Percentiles rank a stretch among this genome's conserved stretches.
phyloP scores from a whole-genome alignment of 345 rosid species.

The Eucalyptus polybractea region DNA sequence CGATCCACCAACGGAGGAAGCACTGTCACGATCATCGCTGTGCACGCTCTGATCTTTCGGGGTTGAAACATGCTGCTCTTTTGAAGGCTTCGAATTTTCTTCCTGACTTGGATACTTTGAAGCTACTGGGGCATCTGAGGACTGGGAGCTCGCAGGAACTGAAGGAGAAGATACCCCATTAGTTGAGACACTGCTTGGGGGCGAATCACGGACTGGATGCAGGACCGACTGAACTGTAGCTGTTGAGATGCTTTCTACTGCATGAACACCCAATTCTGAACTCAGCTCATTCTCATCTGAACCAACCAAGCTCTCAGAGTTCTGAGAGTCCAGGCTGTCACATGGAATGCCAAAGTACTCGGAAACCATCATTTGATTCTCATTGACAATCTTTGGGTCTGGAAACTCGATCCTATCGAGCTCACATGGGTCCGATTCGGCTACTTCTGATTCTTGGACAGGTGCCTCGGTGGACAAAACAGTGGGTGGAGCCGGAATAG shows the following conservation, averaged over 20 bases:
- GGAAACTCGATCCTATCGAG: constrained; percentile 91
- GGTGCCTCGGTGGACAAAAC: constrained; percentile 23
- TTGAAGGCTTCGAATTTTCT: constrained; percentile 21
- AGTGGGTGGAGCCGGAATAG: constrained; percentile 39
- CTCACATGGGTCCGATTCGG: constrained; percentile 40
- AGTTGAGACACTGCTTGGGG: constrained; percentile 70
- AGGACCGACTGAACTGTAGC: constrained; percentile 33
- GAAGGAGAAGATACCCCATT: constrained; percentile 72
- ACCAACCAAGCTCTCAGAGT: constrained; percentile 49
- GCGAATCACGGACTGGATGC: constrained; percentile 52
- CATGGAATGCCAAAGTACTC: constrained; percentile 76
- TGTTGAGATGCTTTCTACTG: constrained; percentile 34
- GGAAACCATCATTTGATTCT: constrained; percentile 91
- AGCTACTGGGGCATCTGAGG: constrained; percentile 20
- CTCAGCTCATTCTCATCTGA: constrained; percentile 44
- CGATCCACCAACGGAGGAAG: constrained; percentile 33
- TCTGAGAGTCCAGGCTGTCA: constrained; percentile 42
- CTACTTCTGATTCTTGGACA: constrained; percentile 23
- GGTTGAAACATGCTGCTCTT: constrained; percentile 30
- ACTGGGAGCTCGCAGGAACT: constrained; percentile 45
- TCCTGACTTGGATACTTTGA: neutral
- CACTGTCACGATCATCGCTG: constrained; percentile 26
- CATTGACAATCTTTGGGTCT: constrained; percentile 83
- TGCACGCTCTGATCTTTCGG: constrained; percentile 24
- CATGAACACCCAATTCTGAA: constrained; percentile 23